Conservation (phyloP, 805 yeast genomes). For the Yamadazyma tumulicola region DNA sequence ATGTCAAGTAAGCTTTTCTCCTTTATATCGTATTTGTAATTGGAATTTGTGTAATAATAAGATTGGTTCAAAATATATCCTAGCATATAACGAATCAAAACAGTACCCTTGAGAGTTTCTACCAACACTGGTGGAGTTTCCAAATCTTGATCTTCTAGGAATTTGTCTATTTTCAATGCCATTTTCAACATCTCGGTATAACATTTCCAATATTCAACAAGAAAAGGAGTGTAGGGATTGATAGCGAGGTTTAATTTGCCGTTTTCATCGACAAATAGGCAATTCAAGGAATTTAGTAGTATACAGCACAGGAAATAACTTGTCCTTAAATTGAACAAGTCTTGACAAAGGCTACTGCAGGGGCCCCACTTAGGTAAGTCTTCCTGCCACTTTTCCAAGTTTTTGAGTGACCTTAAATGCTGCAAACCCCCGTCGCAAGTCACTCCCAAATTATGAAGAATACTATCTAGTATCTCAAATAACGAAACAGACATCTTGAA, state of each 20-base stretch:
- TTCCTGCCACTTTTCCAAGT: conserved; percentile 4
- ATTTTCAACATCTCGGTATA: conserved; percentile 56
- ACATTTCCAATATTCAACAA: conserved; percentile 63
- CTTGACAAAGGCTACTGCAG: conserved; percentile 29
- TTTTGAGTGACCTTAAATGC: neutral
- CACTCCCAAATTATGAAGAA: conserved; percentile 1
- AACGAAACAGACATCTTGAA: conserved; percentile 32
- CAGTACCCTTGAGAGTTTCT: conserved; percentile 51
- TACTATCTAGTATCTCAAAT: conserved; percentile 24
- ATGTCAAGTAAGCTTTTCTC: conserved; percentile 7
- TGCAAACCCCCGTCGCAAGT: conserved; percentile 2
- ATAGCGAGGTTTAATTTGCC: conserved; percentile 38
- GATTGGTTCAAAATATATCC: conserved; percentile 46
- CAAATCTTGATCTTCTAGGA: conserved; percentile 20
- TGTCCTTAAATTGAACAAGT: conserved; percentile 22
- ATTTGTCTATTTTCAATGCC: conserved; percentile 52
- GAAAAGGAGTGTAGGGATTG: conserved; percentile 61
- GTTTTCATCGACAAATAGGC: conserved; percentile 26
- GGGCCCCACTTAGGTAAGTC: conserved; percentile 9
- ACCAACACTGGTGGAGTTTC: conserved; percentile 32
- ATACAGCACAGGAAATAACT: conserved; percentile 27
- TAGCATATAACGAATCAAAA: conserved; percentile 58
- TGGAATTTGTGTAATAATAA: neutral
- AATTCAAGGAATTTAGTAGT: conserved; percentile 27
- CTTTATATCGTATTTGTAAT: conserved; percentile 6